phyloP scores from a whole-genome alignment of 805 yeast species.

The Wickerhamomyces alni region DNA sequence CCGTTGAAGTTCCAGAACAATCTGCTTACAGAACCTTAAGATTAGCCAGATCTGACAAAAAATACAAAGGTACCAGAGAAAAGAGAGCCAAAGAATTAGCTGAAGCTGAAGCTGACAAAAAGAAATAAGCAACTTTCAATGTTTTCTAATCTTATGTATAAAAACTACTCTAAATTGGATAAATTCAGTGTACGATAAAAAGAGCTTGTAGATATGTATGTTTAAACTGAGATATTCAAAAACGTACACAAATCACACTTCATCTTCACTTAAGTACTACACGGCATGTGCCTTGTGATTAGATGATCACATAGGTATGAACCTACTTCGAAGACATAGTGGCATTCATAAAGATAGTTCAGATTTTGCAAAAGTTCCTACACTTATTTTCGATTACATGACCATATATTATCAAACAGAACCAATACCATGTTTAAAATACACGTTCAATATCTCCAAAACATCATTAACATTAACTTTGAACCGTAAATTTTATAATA shows the following conservation, averaged over 20 bases:
- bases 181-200: not conserved
- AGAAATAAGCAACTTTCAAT: conserved; percentile 56
- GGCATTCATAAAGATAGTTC: too few relatives aligned
- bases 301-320: too few relatives aligned
- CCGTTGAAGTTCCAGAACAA: conserved; percentile 60
- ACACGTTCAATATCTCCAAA: not conserved
- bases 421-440: not conserved
- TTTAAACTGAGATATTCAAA: too few relatives aligned
- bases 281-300: too few relatives aligned
- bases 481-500: not conserved
- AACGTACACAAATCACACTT: too few relatives aligned
- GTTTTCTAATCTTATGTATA: conserved; percentile 1
- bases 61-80: conserved; percentile 87
- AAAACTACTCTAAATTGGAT: conserved; percentile 1
- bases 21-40: conserved; percentile 93
- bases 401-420: not conserved
- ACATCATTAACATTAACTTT: conserved; percentile 1
- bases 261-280: too few relatives aligned
- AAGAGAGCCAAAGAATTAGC: conserved; percentile 95
- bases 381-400: not conserved
- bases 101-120: conserved; percentile 99
- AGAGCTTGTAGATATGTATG: too few relatives aligned
- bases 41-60: conserved; percentile 87
- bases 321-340: too few relatives aligned
- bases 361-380: too few relatives aligned